Conservation (phyloP, 768 basidiomycete species). For the Aureoboletus auriporus region DNA sequence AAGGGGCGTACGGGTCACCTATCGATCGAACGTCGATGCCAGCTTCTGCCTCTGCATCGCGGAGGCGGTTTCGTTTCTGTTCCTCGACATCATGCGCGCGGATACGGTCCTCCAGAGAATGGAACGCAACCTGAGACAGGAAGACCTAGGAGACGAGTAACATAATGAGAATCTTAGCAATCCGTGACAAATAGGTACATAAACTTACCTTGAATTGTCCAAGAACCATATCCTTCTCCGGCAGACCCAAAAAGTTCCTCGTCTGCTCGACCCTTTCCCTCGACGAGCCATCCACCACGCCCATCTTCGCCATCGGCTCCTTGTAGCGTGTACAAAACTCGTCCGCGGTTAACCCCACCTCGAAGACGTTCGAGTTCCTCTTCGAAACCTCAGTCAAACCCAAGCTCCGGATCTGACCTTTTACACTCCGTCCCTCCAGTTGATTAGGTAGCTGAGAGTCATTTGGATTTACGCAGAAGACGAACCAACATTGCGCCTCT, state of each 20-base stretch:
- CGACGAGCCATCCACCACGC: conserved; percentile 57
- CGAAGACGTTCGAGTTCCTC: conserved; percentile 62
- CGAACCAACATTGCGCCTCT: conserved; percentile 87
- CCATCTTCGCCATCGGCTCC: conserved; percentile 54
- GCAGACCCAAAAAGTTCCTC: conserved; percentile 49
- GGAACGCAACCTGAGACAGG: conserved; percentile 82
- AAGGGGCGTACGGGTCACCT: conserved; percentile 76
- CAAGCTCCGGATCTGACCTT: conserved; percentile 82
- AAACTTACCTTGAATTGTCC: conserved; percentile 76
- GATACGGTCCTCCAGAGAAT: conserved; percentile 81
- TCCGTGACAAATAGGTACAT: not conserved
- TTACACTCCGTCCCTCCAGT: conserved; percentile 86
- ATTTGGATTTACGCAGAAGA: conserved; percentile 93
- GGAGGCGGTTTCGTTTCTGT: conserved; percentile 72
- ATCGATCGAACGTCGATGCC: conserved; percentile 55
- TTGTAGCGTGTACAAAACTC: conserved; percentile 87
- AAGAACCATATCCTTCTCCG: conserved; percentile 71
- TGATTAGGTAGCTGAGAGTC: conserved; percentile 94
- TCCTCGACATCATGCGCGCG: conserved; percentile 84
- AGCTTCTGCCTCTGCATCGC: conserved; percentile 71
- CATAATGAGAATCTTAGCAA: conserved; percentile 3
- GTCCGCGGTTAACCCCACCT: conserved; percentile 78
- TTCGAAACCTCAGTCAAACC: conserved; percentile 77
- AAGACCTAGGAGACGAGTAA: conserved; percentile 60
- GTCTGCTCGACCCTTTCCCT: conserved; percentile 59